Evolutionary conservation across 768 basidiomycete genomes (phyloP).

Genomic region (Baorangia bicolor): DNA sequence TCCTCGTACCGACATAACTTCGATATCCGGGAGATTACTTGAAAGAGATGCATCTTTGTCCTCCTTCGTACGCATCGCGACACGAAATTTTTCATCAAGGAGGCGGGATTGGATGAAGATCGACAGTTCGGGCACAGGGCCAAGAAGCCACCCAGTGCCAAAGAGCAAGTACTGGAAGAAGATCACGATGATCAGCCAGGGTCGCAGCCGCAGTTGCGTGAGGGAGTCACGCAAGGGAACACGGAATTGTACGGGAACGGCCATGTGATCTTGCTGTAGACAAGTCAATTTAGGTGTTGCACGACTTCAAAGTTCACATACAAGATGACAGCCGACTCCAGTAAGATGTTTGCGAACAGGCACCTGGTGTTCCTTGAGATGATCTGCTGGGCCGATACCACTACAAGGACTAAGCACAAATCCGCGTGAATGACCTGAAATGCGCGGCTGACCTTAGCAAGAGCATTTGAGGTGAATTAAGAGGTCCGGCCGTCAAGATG

Average conservation of each 20-base stretch:
- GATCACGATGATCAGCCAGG: too few species aligned
- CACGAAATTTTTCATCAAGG: too few species aligned
- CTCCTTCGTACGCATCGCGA: too few species aligned
- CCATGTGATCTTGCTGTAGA: constrained; percentile 40
- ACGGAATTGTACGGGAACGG: constrained; percentile 33
- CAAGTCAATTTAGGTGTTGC: neutral
- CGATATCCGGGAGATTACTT: constrained; percentile 36
- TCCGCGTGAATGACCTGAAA: too few species aligned
- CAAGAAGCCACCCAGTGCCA: too few species aligned
- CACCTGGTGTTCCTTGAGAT: neutral
- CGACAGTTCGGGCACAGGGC: too few species aligned
- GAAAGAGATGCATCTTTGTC: neutral
- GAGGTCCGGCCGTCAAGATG: too few species aligned
- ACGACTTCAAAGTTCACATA: constrained; percentile 8
- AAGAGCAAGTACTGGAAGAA: too few species aligned
- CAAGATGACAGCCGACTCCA: constrained; percentile 32
- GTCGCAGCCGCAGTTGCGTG: neutral
- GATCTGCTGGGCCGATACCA: neutral
- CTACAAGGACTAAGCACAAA: neutral
- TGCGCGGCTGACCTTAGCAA: too few species aligned
- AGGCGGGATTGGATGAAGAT: too few species aligned
- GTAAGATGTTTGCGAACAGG: neutral
- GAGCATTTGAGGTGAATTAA: too few species aligned
- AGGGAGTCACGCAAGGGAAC: constrained; percentile 20
- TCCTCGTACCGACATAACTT: constrained; percentile 34